Base-by-base conservation (phyloP, 192 early-diverging fungal genomes). In the Backusella liffmaniae region DNA sequence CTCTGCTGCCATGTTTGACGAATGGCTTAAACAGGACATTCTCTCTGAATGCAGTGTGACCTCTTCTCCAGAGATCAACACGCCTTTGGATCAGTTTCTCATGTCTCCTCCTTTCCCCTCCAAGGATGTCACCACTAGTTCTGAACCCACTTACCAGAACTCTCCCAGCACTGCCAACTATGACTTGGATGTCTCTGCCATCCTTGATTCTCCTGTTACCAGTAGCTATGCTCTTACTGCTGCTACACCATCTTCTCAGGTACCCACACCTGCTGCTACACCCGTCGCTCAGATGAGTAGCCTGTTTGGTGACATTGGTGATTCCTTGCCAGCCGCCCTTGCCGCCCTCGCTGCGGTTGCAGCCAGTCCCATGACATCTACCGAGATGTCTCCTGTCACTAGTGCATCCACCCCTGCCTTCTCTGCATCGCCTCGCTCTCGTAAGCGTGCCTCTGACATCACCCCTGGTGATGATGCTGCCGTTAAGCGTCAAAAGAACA, bases 401-500 rank as follows among this genome's bases (percentile, higher is more conserved):
- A 36, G 65, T 76, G 46, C 75, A 6, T 36, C 44, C 7, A 46
- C 75, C 4, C 67, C 75, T 70, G 44, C 44, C 6, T 71, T 71
- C 70, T 71, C 76, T n/a, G n/a, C 37, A 46, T 44, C 26, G 26
- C 67, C 49, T 62, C 51, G 23, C 44, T 42, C 53, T 10, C 36
- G 39, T 10, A 81, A 81, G 73, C 66, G 80, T 23, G 32, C 70
- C 13, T 37, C 12, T 49, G 62, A 72, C 26, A 13, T 29, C 44
- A 30, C 23, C 0, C 78, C 84, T 34, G 37, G 72, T 78, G 85
- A 87, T 75, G 88, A 90, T 10, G 76, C 80, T n/a, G 77, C 85
- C 21, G 42, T 88, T 29, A 91, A 91, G 73, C 84, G 90, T 32
- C 85, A 85, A 72, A 88, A 88, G 88, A 96, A 99, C 85, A 99